Base-by-base conservation (phyloP, 23 red algal genomes). In the Gracilaria caudata region DNA sequence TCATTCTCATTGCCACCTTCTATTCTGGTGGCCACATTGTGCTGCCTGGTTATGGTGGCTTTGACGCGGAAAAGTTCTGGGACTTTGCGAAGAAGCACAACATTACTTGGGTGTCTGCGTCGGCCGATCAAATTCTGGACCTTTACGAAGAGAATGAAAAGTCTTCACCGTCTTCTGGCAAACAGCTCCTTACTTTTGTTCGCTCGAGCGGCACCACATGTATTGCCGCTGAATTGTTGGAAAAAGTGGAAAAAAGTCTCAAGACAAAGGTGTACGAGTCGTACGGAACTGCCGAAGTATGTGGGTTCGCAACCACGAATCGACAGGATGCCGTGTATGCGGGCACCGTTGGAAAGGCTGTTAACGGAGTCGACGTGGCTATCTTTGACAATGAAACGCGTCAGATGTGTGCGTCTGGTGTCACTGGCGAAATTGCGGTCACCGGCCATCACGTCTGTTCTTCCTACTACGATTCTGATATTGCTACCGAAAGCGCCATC, bases 1-100 rank as follows among this genome's bases (percentile, higher is more conserved):
- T 94, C 34, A 87, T 94, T 51, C 73, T 94, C 34, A 72, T 94
- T 29, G 70, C 82, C 5, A 38, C 83, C 26, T 87, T 94, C 74
- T 94, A 94, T 74, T 94, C 92, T 7, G 92, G 92, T 25, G 92
- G 92, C 0, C 84, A 90, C 23, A 84, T 94, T 59, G 83, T 94
- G n/a, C 63, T 94, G 9, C 92, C 92, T 7, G 85, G 84, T 17
- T 84, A 61, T 37, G 93, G 93, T 9, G 93, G 80, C 24, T 90
- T 95, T 54, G 59, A 70, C 17, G 72, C 76, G 7, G 63, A 40
- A 5, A 83, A 95, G 8, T 95, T 95, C 63, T 95, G 93, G 93
- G 60, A 95, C 29, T 40, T 95, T 7, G 93, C 77, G 17, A 72
- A 77, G 39, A 73, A 71, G 43, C 65, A 95, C 35, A 68, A 95